Conservation (phyloP, 2,329 filamentous ascomycete species). For the Escovopsis sp. region DNA sequence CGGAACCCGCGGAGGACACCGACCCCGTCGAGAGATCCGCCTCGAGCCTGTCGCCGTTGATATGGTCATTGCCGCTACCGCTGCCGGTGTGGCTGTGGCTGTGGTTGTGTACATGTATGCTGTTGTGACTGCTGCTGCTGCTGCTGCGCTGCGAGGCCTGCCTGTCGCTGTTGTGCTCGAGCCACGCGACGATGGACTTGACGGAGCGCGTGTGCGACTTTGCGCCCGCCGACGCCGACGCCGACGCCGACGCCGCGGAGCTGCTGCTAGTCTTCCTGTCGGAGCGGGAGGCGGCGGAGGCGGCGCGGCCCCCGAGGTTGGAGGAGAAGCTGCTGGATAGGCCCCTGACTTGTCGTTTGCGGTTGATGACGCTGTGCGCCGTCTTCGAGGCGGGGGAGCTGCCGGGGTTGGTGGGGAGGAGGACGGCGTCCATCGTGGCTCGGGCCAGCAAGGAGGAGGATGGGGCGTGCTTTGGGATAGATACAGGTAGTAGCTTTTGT, state of each 20-base stretch:
- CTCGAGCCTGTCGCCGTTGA: constrained; percentile 1
- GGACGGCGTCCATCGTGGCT: too few relatives aligned
- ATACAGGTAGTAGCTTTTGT: too few relatives aligned
- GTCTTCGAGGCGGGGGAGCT: background rate
- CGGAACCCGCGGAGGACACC: constrained; percentile 1
- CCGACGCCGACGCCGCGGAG: background rate
- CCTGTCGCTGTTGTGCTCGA: constrained; percentile 8
- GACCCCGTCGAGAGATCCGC: constrained; percentile 1
- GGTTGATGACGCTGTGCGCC: constrained; percentile 6
- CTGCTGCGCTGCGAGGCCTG: constrained; percentile 5
- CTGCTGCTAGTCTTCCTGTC: background rate
- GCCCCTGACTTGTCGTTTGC: constrained; percentile 8
- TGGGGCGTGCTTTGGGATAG: too few relatives aligned
- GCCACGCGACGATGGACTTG: constrained; percentile 18
- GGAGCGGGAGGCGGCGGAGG: background rate
- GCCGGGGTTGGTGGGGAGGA: background rate
- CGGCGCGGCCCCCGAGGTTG: constrained; percentile 11
- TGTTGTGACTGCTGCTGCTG: background rate
- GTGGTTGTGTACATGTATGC: too few relatives aligned
- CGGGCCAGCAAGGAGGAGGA: background rate
- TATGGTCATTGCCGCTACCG: background rate
- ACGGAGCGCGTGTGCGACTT: constrained; percentile 11
- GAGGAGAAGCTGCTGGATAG: constrained; percentile 16
- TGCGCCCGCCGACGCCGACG: background rate
- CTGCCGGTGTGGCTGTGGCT: background rate